Evolutionary conservation across 345 rosid species (phyloP), one percentile per base, ranked within the genome.

Genomic region (Eucalyptus paniculata): DNA sequence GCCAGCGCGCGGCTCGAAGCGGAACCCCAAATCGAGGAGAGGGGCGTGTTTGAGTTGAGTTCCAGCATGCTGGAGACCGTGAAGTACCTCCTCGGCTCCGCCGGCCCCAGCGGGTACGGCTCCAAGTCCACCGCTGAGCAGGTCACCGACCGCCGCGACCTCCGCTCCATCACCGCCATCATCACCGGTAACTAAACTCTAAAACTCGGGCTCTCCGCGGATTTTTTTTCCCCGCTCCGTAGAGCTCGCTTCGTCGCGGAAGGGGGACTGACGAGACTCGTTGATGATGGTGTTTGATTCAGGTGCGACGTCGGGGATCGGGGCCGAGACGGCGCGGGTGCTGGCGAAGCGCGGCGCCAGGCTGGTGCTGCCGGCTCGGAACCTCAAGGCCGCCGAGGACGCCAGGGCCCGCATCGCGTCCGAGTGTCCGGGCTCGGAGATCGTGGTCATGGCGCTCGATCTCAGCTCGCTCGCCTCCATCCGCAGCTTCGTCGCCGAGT

Each of bases 291-390:
- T 67, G 34, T 65, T 26, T 77, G 6, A 37, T 87, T 34, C 72
- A 97, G 99, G 99, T 28, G 98, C 98, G 21, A 97, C 99, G 92
- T 97, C 99, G 37, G 99, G 99, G 89, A 97, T 97, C 21, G 99
- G 99, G 87, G 97, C 96, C 12, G 99, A 97, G 95, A 97, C 99
- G 88, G 99, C 99, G 4, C 95, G 98, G 21, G 98, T 94, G 34
- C 88, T 97, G 83, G 97, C 97, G 3, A 97, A 95, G 92, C 89
- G 97, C 65, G 97, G 99, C 19, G 98, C 94, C 72, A 92, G 95
- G 93, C 92, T 97, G 87, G 98, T 97, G 88, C 87, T 97, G 49
- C 99, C 99, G 85, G 97, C 96, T 49, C 89, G 99, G 92, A 97
- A 91, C 89, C 90, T 95, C 65, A 97, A 97, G 90, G 93, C 97